Evolutionary conservation across 179 eudicot genomes (phyloP), one percentile per base, ranked within the genome.

Genomic region (Heliamphora pulchella): DNA sequence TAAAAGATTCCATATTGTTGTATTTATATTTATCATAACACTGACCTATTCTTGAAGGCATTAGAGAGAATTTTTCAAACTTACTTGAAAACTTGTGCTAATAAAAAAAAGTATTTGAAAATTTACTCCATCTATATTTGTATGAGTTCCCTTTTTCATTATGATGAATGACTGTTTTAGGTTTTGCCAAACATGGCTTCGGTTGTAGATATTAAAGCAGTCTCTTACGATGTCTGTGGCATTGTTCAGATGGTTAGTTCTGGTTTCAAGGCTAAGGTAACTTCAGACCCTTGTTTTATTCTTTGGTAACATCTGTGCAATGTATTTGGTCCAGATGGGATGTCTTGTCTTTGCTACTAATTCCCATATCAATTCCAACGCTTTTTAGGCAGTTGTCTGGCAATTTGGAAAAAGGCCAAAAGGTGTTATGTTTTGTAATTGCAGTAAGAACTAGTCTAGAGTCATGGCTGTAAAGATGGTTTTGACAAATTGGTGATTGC

Each of bases 161-260:
- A 54, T 58, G 47, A 74, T 50, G 10, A 50, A 78, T 76, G 79
- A 59, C n/a, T 8, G 14, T 81, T 75, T 55, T 84, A 96, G 98
- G 98, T 96, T 82, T 84, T 96, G 74, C 99, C 99, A 82, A 96
- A 94, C 87, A 96, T 91, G 99, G 97, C 98, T 80, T 92, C 97
- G 11, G 87, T 96, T 67, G 88, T 85, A 72, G 97, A 96, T 80
- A 89, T 96, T 78, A 90, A 88, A 89, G 95, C 98, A 20, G 86
- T 89, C 63, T 89, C 91, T 72, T 96, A 96, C 81, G 97, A 96
- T 87, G 91, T 96, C 81, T 96, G 99, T 77, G 99, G 99, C 53
- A 78, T 83, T 41, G 97, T 91, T 75, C 88, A 83, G 79, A 88
- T 91, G 86, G 90, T 90, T 84, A 88, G 86, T 86, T 86, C 91